Evolutionary conservation across 768 basidiomycete species (phyloP), one percentile per base, ranked within the genome.

Genomic region (Heimioporus sp.): DNA sequence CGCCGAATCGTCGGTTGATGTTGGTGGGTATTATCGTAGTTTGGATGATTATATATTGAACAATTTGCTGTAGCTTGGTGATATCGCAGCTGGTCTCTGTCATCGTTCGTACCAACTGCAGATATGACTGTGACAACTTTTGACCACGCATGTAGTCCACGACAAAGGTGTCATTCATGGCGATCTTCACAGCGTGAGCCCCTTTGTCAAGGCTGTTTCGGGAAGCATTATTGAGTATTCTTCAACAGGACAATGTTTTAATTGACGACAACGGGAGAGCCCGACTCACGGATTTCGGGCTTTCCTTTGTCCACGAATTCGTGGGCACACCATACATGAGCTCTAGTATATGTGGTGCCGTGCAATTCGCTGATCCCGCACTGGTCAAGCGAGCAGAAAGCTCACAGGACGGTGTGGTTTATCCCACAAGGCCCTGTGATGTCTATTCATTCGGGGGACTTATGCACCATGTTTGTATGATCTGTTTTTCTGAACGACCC

Each of bases 271-370:
- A 65, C 4, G 68, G 68, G 16, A 63, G 68, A 12, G 79, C 79
- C 12, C 75, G 74, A 43, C 64, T 80, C 7, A 72, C 77, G 2
- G 79, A 80, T 57, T 80, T 80, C 53, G 79, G 80, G 6, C 66
- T 78, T 16, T 66, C 65, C 2, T 21, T 66, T 16, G 43, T 53
- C 48, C 48, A 16, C 4, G 69, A 71, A 21, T 65, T 69, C 21
- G 20, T 54, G 40, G 67, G 58, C 12, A 65, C 67, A 28, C 47
- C 65, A 10, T 66, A 66, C 42, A 17, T 69, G 38, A 71, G 65
- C 16, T 74, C 75, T 65, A 21, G 41, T 16, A 43, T 69, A 30
- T 54, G 62, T 28, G 80, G 78, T 4, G 70, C 68, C 15, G 65
- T 78, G 24, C 71, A 75, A 3, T 80, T 78, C 69, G 73, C 77